Evolutionary conservation across 768 basidiomycete genomes (phyloP).

Genomic region (Kwoniella sp.): DNA sequence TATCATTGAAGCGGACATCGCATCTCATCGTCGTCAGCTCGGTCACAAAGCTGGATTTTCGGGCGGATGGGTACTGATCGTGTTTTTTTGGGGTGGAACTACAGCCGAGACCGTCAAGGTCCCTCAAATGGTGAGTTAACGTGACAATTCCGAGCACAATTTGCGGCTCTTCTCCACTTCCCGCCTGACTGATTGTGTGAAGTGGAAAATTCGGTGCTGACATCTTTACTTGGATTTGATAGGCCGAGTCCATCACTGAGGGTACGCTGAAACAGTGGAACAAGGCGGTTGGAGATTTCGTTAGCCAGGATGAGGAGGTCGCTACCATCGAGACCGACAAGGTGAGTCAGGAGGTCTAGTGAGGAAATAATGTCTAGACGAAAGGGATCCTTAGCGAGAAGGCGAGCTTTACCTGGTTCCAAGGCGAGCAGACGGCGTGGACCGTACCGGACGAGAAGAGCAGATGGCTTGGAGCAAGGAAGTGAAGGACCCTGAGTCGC

Average conservation of each 20-base stretch:
- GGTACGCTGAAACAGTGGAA: conserved; percentile 93
- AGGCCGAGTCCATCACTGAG: conserved; percentile 91
- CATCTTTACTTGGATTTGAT: background rate
- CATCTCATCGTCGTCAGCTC: too few relatives aligned
- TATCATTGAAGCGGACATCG: background rate
- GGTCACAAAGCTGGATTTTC: too few relatives aligned
- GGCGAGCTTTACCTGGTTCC: too few relatives aligned
- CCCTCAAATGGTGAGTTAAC: conserved; percentile 75
- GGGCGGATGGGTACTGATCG: background rate
- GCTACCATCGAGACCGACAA: conserved; percentile 99
- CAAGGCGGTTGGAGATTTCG: conserved; percentile 88
- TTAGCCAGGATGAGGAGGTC: conserved; percentile 90
- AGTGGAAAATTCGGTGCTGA: too few relatives aligned
- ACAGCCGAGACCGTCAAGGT: conserved; percentile 84
- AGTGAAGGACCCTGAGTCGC: too few relatives aligned
- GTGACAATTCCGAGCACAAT: background rate
- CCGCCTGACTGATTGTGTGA: too few relatives aligned
- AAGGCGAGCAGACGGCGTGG: too few relatives aligned
- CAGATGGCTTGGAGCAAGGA: too few relatives aligned
- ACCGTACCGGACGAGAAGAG: too few relatives aligned
- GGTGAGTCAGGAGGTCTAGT: too few relatives aligned
- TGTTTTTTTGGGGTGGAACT: background rate
- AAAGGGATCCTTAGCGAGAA: too few relatives aligned
- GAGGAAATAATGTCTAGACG: too few relatives aligned
- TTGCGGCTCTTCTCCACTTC: background rate